A percentile compares a stretch with the other conserved stretches of the same genome.
These are phyloP conservation scores for Chimonanthus praecox DNA, from an alignment of 164 flowering plant species.

Conservation along the genomic window DNA sequence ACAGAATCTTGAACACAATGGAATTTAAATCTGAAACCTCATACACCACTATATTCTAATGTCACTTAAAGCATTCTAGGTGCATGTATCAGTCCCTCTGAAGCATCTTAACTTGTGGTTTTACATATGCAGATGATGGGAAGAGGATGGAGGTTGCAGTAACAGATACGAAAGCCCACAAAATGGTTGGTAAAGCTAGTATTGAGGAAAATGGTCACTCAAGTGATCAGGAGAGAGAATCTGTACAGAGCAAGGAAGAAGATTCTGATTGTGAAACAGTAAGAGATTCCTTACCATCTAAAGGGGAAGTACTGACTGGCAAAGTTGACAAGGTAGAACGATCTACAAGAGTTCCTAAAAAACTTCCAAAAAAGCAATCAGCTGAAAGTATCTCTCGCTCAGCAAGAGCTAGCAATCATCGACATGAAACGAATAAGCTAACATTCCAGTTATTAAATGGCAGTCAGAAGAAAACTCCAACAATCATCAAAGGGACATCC, in stretches of 20 bases:
- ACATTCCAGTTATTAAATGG: slow-evolving; percentile 20
- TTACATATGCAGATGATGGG: slow-evolving; percentile 47
- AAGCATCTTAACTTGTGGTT: slow-evolving; percentile 41
- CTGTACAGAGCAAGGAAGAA: slow-evolving; percentile 41
- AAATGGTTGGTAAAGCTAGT: slow-evolving; percentile 32
- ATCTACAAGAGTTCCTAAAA: slow-evolving; percentile 29
- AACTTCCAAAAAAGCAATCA: slow-evolving; percentile 17
- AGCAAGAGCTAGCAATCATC: slow-evolving; percentile 27
- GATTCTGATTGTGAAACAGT: slow-evolving; percentile 62
- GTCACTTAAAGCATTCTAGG: slow-evolving; percentile 34
- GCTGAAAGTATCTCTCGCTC: slow-evolving; percentile 19
- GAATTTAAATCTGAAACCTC: slow-evolving; percentile 25
- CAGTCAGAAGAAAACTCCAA: slow-evolving; percentile 34
- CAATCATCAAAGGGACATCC: slow-evolving; percentile 20
- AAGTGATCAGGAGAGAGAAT: slow-evolving; percentile 44
- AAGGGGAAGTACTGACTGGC: slow-evolving; percentile 43
- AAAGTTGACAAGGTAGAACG: slow-evolving; percentile 51
- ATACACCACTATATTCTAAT: slow-evolving; percentile 18
- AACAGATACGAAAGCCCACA: slow-evolving; percentile 14
- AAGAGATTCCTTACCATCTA: slow-evolving; percentile 63
- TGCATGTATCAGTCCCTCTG: slow-evolving; percentile 30
- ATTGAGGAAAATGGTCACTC: slow-evolving; percentile 29
- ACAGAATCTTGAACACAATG: slow-evolving; percentile 28
- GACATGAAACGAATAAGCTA: slow-evolving; percentile 24
- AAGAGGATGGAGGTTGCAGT: slow-evolving; percentile 45